Base-by-base conservation (phyloP, 2,329 filamentous ascomycete genomes). In the Alternaria sp. region DNA sequence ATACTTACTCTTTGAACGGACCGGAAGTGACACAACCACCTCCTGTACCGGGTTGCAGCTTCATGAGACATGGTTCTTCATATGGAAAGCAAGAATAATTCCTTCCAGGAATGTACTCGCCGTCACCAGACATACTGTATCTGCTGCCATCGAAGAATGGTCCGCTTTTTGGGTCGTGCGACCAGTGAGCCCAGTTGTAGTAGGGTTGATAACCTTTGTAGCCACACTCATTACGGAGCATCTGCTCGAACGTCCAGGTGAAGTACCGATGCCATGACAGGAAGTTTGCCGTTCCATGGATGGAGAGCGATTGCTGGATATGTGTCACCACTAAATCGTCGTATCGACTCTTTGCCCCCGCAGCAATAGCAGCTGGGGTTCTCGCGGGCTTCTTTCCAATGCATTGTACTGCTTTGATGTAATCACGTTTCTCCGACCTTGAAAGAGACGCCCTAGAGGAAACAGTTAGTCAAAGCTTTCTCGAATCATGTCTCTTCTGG, bases 71-170 rank as follows among this genome's bases (percentile, higher is more conserved):
- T 5, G 50, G 40, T 4, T 56, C 55, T 5, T 50, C 52, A 3
- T 57, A 63, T 0, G 70, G 71, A 25, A 76, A 66, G 54, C 73
- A 74, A 12, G 70, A 65, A 45, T 34, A 74, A 69, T 66, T 79
- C 38, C 67, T 63, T 3, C 63, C 66, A 4, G 62, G 36, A 6
- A 63, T 68, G 53, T 70, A 75, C 2, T 56, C 73, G 25, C 85
- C 85, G 59, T 86, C 82, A 22, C 84, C 83, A 32, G 81, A 70
- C 67, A 78, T 70, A 48, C 80, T 78, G 54, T 81, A 83, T 25
- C 79, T 81, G 61, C 81, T 83, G 48, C 86, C 86, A 63, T 86
- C 84, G 62, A 88, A 87, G 51, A 87, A 70, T 16, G 84, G 83
- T 0, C 84, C 85, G 57, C 80, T 79, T 63, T 61, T 52, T 2